Conservation (phyloP, 805 yeast species). For the Ogataea trehaloabstinens region DNA sequence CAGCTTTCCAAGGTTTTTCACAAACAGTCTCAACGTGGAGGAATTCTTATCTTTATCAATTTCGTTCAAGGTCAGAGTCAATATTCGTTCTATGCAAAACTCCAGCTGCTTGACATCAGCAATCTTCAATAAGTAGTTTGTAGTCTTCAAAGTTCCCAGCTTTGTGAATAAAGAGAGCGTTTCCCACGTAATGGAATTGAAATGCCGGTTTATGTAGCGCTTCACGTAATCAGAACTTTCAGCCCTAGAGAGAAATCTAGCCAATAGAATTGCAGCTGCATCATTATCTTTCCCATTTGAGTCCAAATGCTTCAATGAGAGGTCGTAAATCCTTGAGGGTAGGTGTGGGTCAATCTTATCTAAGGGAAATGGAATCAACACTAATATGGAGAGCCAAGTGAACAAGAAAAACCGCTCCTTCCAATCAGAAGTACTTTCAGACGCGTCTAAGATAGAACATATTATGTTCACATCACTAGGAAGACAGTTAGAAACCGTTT, state of each 20-base stretch:
- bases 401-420: constrained; percentile 48
- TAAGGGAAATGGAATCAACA: constrained; percentile 73
- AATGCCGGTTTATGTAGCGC: constrained; percentile 23
- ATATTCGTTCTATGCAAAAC: constrained; percentile 9
- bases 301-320: constrained; percentile 34
- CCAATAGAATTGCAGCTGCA: constrained; percentile 49
- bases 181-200: constrained; percentile 21
- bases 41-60: constrained; percentile 8
- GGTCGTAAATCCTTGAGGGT: constrained; percentile 33
- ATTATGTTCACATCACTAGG: constrained; percentile 57
- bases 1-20: constrained; percentile 41
- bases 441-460: constrained; percentile 31
- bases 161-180: constrained; percentile 10
- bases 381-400: constrained; percentile 70
- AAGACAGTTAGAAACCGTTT: constrained; percentile 56
- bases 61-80: constrained; percentile 18
- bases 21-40: constrained; percentile 17
- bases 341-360: constrained; percentile 34
- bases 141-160: constrained; percentile 18
- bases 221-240: constrained; percentile 35
- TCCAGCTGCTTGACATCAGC: constrained; percentile 5
- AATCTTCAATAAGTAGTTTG: constrained; percentile 25
- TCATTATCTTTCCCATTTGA: constrained; percentile 58
- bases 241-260: constrained; percentile 51
- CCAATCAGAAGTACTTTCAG: constrained; percentile 38